phyloP scores from a whole-genome alignment of 345 rosid genomes.

The Gossypium anomalum region DNA sequence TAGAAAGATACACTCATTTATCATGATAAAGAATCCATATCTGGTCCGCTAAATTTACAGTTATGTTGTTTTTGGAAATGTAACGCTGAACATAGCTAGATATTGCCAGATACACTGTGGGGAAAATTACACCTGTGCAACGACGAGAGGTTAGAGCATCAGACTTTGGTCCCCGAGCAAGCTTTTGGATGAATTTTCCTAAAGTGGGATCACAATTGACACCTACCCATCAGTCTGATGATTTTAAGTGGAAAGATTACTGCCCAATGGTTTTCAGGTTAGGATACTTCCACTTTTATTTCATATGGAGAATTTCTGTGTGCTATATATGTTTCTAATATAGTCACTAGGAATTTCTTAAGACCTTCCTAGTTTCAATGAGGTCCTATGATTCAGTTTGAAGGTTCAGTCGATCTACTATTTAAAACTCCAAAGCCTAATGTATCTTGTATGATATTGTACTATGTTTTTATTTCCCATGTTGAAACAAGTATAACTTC shows the following conservation, averaged over 20 bases:
- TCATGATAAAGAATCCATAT: background rate
- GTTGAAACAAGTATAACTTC: conserved; percentile 17
- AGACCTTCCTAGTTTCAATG: background rate
- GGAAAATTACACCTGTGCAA: conserved; percentile 94
- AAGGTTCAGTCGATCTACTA: background rate
- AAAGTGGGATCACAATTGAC: conserved; percentile 86
- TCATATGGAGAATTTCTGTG: background rate
- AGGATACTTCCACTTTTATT: conserved; percentile 12
- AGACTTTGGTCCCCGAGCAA: conserved; percentile 92
- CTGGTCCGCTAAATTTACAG: background rate
- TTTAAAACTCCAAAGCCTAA: background rate
- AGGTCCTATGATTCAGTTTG: background rate
- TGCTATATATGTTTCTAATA: conserved; percentile 5
- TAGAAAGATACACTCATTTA: background rate
- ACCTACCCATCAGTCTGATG: conserved; percentile 89
- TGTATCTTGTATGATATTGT: conserved; percentile 7
- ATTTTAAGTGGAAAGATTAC: conserved; percentile 96
- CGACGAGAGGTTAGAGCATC: conserved; percentile 79
- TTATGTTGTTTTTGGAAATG: conserved; percentile 9
- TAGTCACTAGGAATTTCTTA: background rate
- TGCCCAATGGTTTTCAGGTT: conserved; percentile 99
- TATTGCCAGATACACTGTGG: conserved; percentile 83
- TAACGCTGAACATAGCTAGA: conserved; percentile 6
- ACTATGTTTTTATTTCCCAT: conserved; percentile 13
- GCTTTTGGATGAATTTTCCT: conserved; percentile 98